Base-by-base conservation (phyloP, 257 asterid genomes). In the Primulina eburnea region DNA sequence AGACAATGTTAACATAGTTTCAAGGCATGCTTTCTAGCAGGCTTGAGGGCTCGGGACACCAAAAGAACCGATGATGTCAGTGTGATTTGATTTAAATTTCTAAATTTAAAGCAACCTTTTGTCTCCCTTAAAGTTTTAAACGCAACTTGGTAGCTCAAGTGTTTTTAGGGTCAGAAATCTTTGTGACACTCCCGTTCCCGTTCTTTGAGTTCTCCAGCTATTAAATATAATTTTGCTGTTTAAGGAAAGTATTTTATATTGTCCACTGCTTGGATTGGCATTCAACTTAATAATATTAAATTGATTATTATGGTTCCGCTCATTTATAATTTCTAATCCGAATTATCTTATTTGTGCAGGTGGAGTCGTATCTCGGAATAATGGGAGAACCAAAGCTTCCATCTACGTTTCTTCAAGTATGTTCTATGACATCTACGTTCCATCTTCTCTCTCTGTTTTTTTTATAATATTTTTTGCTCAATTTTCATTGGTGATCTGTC, bases 311-410 rank as follows among this genome's bases (percentile, higher is more conserved):
- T 71, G 76, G 57, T 35, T 72, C 60, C 72, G 12, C 69, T 76
- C 74, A 65, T 71, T 56, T 52, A 58, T 57, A 18, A 50, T 43
- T 55, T 71, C 50, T 78, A 70, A 74, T 66, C 37, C 3, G 21
- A 50, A 16, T 74, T 76, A 62, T 75, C 62, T 67, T 53, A 73
- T 72, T 85, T 67, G 55, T 75, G 83, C 92, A 93, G 99, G 97
- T 94, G 82, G 99, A 89, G 73, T 94, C 99, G 6, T 94, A 94
- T 75, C 86, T 94, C 78, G 84, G 73, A 72, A 88, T 94, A 77
- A 81, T 88, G 87, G 96, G 89, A 71, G 97, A 91, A 81, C 97
- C 97, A 12, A 94, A 87, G 81, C 92, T 94, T 60, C 97, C 99
- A 18, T 94, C 97, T 70, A 84, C 95, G 58, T 91, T 94, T 86